Base-by-base conservation (phyloP, 2,329 filamentous ascomycete genomes). In the Colletotrichum abscissum region DNA sequence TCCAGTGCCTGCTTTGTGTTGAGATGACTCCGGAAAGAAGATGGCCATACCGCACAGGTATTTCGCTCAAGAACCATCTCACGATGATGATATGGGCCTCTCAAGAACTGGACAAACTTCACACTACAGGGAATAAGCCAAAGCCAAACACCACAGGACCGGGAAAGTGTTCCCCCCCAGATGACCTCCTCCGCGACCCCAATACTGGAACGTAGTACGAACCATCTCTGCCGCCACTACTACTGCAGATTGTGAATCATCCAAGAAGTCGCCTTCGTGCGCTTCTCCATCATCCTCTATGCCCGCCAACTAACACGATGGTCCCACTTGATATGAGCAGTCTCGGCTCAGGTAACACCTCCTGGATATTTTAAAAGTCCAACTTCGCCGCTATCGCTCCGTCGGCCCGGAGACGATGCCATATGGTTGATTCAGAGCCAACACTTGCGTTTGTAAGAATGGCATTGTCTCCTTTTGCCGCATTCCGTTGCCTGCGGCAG, bases 171-270 rank as follows among this genome's bases (percentile, higher is more conserved):
- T n/a, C 24, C 24, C 9, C 24, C 7, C 4, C 7, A 12, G 24
- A 75, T 3, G 33, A 49, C 38, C 5, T 49, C 22, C 63, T 54
- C 22, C 49, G 35, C 5, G 62, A 68, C 9, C 59, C 52, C 6
- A n/a, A 8, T 30, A 16, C 33, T 60, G 70, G n/a, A 24, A 69
- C 16, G 69, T 63, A 24, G 52, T 62, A 14, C 66, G 64, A 22
- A 52, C 35, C 30, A 57, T 75, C 16, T 71, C 8, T 67, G 67
- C 1, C 67, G 75, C 16, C 67, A 71, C 7, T 76, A 69, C 52
- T 76, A 76, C 28, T 55, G 65, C 28, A 71, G 75, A n/a, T 75
- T 72, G 12, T 76, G 74, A 73, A 75, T 76, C 7, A 54, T 76
- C 16, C 75, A 76, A 54, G 75, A 76, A 56, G 70, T 75, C 9